phyloP scores from a whole-genome alignment of 805 yeast genomes.

The Saturnispora dispora region DNA sequence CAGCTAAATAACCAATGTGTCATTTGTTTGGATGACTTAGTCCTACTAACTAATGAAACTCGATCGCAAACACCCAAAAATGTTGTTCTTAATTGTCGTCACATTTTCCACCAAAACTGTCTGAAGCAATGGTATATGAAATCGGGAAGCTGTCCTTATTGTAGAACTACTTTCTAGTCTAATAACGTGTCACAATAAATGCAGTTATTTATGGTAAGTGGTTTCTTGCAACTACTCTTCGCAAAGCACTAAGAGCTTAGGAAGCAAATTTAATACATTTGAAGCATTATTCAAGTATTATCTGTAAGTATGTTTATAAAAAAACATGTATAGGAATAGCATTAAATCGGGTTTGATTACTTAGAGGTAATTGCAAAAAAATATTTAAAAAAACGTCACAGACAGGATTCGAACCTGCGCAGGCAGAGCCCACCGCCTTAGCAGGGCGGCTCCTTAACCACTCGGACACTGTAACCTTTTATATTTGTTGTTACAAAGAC shows the following conservation, averaged over 20 bases:
- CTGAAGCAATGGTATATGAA: slow-evolving; percentile 16
- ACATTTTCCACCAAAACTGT: slow-evolving; percentile 15
- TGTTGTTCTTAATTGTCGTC: slow-evolving; percentile 13
- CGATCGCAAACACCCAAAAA: background rate
- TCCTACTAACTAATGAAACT: background rate
- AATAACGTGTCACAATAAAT: background rate
- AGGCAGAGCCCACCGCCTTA: slow-evolving; percentile 84
- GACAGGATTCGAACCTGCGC: slow-evolving; percentile 99
- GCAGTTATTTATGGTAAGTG: background rate
- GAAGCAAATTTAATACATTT: background rate
- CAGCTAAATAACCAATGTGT: slow-evolving; percentile 14
- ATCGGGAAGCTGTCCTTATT: slow-evolving; percentile 15
- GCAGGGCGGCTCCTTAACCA: slow-evolving; percentile 74
- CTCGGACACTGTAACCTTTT: slow-evolving; percentile 55
- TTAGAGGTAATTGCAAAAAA: background rate
- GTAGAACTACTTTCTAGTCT: slow-evolving; percentile 7
- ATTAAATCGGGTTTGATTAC: background rate
- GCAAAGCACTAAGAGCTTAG: background rate
- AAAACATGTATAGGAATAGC: background rate
- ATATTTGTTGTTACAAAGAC: too few relatives aligned
- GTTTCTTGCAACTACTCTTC: background rate
- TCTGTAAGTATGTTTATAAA: background rate
- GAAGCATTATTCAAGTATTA: background rate
- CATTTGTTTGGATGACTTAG: slow-evolving; percentile 14
- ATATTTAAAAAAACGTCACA: slow-evolving; percentile 62